Base-by-base conservation (phyloP, 2,329 filamentous ascomycete genomes). In the Plectosphaerella sp. region DNA sequence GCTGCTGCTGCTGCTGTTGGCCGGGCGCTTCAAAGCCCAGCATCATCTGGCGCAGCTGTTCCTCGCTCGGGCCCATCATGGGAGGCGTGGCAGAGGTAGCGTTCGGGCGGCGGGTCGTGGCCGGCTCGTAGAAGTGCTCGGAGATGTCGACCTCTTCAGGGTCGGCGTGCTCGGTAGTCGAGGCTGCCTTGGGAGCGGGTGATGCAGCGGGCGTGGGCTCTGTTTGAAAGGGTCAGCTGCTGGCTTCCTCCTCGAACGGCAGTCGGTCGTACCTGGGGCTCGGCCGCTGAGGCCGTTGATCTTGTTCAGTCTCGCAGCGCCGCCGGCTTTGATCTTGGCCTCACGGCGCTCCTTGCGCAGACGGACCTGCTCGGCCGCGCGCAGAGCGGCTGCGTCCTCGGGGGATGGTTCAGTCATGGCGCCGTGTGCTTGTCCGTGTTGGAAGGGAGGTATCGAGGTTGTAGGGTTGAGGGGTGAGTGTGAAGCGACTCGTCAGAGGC, bases 91-190 rank as follows among this genome's bases (percentile, higher is more conserved):
- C 22, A n/a, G 74, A 75, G 45, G 80, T 64, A 43, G 68, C 61
- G 47, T 57, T 62, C 20, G 67, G 60, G 54, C 57, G 54, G 25
- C 53, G 42, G 24, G 55, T 61, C 14, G 60, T 55, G 8, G 49
- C 48, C 1, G 84, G 85, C 35, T 78, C 69, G 68, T 87, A 88
- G 68, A 79, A 86, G 70, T 89, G 87, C 57, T 86, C 71, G n/a
- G 87, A 89, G 59, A 93, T 91, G 66, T 92, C 88, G 57, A 90
- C 79, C 67, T 91, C 89, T 5, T 85, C 87, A 6, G 88, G 88
- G 61, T 89, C 86, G 52, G 77, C 82, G 61, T 79, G 71, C 25
- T 67, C 64, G 20, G 67, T 57, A 25, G 63, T 49, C 24, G 67
- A 58, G 5, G 64, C 55, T 47, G 58, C 57, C 18, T 63, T 49